These are phyloP conservation scores for Phaeophleospora eucalypticola DNA, from an alignment of 2,329 filamentous ascomycete species.

Conservation along the genomic window DNA sequence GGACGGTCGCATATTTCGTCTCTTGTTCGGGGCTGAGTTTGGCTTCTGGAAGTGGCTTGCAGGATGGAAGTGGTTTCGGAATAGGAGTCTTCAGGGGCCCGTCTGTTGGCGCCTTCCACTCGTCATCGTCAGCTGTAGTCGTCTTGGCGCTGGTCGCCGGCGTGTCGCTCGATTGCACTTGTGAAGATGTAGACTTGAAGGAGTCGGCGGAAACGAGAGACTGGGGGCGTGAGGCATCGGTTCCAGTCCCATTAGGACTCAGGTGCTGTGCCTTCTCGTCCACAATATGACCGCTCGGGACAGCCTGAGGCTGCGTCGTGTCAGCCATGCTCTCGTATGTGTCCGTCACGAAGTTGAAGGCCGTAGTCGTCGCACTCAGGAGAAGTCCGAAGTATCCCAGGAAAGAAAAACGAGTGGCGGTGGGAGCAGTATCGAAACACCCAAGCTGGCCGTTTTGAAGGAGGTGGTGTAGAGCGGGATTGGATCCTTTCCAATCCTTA, in stretches of 20 bases:
- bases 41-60: conserved; percentile 53
- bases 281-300: neutral
- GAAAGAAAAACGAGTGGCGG: no score
- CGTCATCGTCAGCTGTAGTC: conserved; percentile 23
- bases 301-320: neutral
- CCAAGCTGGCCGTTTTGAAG: no score
- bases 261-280: conserved; percentile 5
- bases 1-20: conserved; percentile 73
- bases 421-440: no score
- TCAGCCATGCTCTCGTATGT: neutral
- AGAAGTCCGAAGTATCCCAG: no score
- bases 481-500: neutral
- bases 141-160: conserved; percentile 22
- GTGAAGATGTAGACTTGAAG: conserved; percentile 25
- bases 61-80: conserved; percentile 40
- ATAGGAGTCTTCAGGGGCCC: conserved; percentile 34
- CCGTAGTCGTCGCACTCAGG: no score
- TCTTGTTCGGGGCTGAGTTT: conserved; percentile 72
- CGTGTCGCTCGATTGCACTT: conserved; percentile 17
- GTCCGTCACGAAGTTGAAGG: no score
- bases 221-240: conserved; percentile 19
- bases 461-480: no score
- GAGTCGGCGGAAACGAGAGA: conserved; percentile 26
- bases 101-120: conserved; percentile 25
- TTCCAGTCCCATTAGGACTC: conserved; percentile 3